A percentile compares a stretch with the other conserved stretches of the same genome.
These are phyloP conservation scores for Tetragonia tetragonoides DNA, from an alignment of 148 eudicot genomes.

Conservation along the genomic window DNA sequence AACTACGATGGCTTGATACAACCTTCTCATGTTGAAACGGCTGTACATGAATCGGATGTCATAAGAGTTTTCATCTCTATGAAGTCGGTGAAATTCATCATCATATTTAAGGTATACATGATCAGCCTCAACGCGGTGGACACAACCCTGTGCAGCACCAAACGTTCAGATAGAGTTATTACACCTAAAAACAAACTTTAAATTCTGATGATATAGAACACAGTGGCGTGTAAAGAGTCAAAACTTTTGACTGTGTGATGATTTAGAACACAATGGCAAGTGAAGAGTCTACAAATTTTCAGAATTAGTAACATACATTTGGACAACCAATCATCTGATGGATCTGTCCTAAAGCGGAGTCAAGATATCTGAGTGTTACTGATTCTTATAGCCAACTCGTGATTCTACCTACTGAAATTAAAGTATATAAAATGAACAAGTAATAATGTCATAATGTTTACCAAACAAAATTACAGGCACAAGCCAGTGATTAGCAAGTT, in stretches of 20 bases:
- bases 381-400: background rate
- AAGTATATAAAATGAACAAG: no score
- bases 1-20: constrained; percentile 77
- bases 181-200: background rate
- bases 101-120: constrained; percentile 65
- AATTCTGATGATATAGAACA: background rate
- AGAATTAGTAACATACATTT: constrained; percentile 1
- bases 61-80: constrained; percentile 42
- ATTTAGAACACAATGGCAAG: no score
- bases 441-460: no score
- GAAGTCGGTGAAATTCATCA: constrained; percentile 43
- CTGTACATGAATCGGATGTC: constrained; percentile 71
- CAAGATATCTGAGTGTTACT: background rate
- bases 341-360: background rate
- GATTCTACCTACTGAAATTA: background rate
- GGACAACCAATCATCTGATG: background rate
- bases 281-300: background rate
- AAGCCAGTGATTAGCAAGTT: no score
- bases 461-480: no score
- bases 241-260: no score
- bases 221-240: no score
- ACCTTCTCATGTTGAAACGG: constrained; percentile 58
- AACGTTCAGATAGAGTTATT: constrained; percentile 6
- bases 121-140: constrained; percentile 93
- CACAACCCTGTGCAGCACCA: constrained; percentile 58